These are phyloP conservation scores for Catharanthus roseus DNA, from an alignment of 257 asterid genomes.

Conservation along the genomic window DNA sequence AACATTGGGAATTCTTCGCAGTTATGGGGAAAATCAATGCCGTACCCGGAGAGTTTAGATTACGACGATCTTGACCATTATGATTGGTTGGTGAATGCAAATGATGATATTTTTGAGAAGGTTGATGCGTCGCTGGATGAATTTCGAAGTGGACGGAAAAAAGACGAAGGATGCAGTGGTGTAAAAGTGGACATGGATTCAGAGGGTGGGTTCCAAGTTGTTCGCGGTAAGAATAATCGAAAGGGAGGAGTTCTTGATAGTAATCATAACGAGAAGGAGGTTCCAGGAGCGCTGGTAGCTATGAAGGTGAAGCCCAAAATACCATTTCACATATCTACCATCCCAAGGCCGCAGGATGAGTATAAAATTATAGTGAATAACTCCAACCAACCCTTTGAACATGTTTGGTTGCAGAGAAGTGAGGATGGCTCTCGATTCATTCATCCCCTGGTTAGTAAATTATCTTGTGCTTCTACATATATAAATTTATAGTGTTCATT, in stretches of 20 bases:
- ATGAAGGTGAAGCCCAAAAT: constrained; percentile 63
- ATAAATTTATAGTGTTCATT: neutral
- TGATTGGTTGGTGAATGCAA: constrained; percentile 72
- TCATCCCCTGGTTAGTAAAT: constrained; percentile 70
- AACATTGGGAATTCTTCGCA: constrained; percentile 51
- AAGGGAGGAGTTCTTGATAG: constrained; percentile 23
- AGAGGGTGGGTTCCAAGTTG: constrained; percentile 69
- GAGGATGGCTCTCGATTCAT: constrained; percentile 63
- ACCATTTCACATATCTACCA: constrained; percentile 69
- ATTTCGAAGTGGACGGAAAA: constrained; percentile 42
- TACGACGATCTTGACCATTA: constrained; percentile 60
- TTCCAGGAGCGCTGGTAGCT: constrained; percentile 55
- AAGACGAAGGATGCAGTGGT: constrained; percentile 55
- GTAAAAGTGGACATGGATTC: constrained; percentile 35
- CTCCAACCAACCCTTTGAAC: constrained; percentile 74
- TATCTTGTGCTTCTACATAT: neutral
- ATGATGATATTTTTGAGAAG: constrained; percentile 68
- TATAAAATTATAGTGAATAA: constrained; percentile 78
- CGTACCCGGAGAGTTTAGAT: constrained; percentile 44
- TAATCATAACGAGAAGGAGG: constrained; percentile 32
- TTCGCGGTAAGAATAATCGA: constrained; percentile 62
- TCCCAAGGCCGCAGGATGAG: constrained; percentile 78
- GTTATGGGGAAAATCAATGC: constrained; percentile 46
- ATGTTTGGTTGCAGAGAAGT: constrained; percentile 80
- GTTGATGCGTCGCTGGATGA: constrained; percentile 70